A percentile compares a stretch with the other conserved stretches of the same genome.
phyloP scores from a whole-genome alignment of 1,284 basidiomycete genomes.

The Ganoderma sinense region DNA sequence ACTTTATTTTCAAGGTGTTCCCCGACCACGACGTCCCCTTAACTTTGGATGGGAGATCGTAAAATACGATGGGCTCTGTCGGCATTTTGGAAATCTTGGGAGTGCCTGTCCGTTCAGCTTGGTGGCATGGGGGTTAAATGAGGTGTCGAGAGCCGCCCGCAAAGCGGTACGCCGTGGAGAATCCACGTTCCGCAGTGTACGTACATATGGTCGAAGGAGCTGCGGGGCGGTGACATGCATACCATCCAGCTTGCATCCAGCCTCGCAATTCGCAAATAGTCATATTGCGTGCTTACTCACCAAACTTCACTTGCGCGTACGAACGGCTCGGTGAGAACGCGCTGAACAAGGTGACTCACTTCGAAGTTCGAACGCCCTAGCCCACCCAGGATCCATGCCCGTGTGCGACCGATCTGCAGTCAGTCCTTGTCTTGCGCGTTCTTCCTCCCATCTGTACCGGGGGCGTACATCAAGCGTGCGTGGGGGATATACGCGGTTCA shows the following conservation, averaged over 20 bases:
- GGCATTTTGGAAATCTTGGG: background rate
- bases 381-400: background rate
- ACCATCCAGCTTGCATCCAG: background rate
- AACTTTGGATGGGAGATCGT: slow-evolving; percentile 36
- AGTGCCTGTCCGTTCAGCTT: background rate
- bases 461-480: background rate
- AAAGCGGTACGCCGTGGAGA: background rate
- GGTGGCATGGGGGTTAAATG: background rate
- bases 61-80: slow-evolving; percentile 27
- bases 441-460: background rate
- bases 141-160: background rate
- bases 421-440: background rate
- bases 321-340: background rate
- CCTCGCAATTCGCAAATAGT: background rate
- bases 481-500: background rate
- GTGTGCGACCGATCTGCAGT: background rate
- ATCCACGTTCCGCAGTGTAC: background rate
- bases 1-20: slow-evolving; percentile 17
- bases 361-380: background rate
- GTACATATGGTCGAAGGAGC: background rate
- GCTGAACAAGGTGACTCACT: background rate
- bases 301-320: background rate
- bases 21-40: slow-evolving; percentile 21
- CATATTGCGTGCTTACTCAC: background rate
- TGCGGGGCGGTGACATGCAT: background rate